Percentiles rank a stretch among this genome's conserved stretches.
Conservation (phyloP, 352 stramenopile genomes). For the Phytophthora sp. region DNA sequence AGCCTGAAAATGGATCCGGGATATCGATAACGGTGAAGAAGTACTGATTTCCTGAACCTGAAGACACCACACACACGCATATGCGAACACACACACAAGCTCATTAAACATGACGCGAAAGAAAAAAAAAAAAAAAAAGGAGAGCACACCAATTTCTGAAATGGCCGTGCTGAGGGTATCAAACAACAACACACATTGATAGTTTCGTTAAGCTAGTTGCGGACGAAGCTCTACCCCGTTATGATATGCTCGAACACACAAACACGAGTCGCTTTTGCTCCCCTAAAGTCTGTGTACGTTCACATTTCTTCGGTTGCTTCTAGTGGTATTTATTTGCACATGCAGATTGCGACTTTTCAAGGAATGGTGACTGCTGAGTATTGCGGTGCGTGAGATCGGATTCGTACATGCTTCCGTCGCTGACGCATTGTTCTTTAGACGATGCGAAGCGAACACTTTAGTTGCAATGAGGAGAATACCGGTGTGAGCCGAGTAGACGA, state of each 20-base stretch:
- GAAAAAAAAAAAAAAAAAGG: conserved; percentile 9
- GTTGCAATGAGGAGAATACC: background rate
- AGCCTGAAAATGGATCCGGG: conserved; percentile 18
- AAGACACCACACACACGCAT: conserved; percentile 25
- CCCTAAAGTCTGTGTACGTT: conserved; percentile 11
- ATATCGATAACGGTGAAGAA: conserved; percentile 15
- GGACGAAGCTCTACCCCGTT: conserved; percentile 7
- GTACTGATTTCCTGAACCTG: conserved; percentile 9
- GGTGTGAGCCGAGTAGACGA: background rate
- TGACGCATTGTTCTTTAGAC: background rate
- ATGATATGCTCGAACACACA: conserved; percentile 25
- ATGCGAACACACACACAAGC: conserved; percentile 21
- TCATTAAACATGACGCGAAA: conserved; percentile 23
- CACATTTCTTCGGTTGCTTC: background rate
- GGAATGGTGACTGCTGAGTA: background rate
- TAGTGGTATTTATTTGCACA: background rate
- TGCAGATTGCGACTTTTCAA: conserved; percentile 26
- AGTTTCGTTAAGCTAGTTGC: conserved; percentile 15
- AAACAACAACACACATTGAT: conserved; percentile 28
- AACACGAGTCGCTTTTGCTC: conserved; percentile 28
- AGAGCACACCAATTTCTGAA: conserved; percentile 15
- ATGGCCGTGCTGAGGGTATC: conserved; percentile 3
- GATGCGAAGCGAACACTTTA: conserved; percentile 9
- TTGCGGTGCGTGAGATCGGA: too few species aligned
- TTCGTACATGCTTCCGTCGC: too few species aligned